These are phyloP conservation scores for Glaciozyma martinii DNA, from an alignment of 768 basidiomycete species.

Conservation along the genomic window DNA sequence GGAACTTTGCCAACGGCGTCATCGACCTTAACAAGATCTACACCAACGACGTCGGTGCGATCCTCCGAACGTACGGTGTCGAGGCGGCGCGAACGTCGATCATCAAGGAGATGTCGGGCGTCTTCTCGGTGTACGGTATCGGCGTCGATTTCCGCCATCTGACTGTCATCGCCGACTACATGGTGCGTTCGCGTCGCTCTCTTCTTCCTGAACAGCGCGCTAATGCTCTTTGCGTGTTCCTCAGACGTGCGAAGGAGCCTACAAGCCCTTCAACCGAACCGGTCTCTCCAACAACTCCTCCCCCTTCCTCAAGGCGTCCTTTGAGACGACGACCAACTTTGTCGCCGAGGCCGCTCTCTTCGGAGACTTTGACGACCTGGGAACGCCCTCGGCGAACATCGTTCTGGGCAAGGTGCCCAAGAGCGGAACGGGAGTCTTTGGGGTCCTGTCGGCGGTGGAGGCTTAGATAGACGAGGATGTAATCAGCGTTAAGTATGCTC, in stretches of 20 bases:
- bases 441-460: background rate
- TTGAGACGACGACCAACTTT: conserved; percentile 90
- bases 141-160: conserved; percentile 88
- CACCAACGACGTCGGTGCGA: conserved; percentile 91
- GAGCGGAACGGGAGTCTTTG: conserved; percentile 7
- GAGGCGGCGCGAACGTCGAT: conserved; percentile 91
- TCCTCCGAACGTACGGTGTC: conserved; percentile 85
- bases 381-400: conserved; percentile 70
- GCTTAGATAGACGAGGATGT: background rate
- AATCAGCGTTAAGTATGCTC: background rate
- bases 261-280: conserved; percentile 95
- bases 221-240: conserved; percentile 7
- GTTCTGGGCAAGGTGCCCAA: conserved; percentile 53
- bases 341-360: conserved; percentile 85
- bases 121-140: conserved; percentile 92
- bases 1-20: conserved; percentile 50
- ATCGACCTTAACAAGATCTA: conserved; percentile 72
- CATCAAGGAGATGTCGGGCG: conserved; percentile 77
- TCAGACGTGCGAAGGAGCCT: conserved; percentile 94
- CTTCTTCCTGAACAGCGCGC: background rate
- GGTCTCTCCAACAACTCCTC: conserved; percentile 88
- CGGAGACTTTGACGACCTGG: conserved; percentile 90
- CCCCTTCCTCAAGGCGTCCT: conserved; percentile 94
- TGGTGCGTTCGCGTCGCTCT: conserved; percentile 53
- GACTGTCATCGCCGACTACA: conserved; percentile 96